Base-by-base conservation (phyloP, 2,329 filamentous ascomycete species). In the Ceratocystis alfenasii region DNA sequence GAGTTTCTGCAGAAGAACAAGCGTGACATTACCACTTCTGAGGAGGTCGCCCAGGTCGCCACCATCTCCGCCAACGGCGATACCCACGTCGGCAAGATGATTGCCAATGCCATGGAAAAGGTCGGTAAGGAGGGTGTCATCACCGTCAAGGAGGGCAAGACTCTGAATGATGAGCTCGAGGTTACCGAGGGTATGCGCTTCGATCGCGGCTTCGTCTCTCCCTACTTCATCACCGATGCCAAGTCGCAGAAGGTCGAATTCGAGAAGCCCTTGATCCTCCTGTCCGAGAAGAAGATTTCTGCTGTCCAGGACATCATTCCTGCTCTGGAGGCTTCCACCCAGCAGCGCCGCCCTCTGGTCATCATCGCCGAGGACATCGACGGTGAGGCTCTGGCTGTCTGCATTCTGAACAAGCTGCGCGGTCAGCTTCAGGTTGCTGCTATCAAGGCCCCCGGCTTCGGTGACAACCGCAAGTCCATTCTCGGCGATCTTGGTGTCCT, bases 221-320 rank as follows among this genome's bases (percentile, higher is more conserved):
- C 94, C 72, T 99, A 99, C 87, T 99, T 99, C 84, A 99, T 99
- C 82, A 99, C 94, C 81, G 94, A 99, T 75, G 81, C 91, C 84
- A 99, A 99, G 87, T 78, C 92, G 68, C 91, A 95, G 78, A 99
- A 99, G 87, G 92, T 97, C 67, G 94, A 99, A 81, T 99, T 99
- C 71, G 94, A 99, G 87, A 97, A 99, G 85, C 94, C 94, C 70
- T 80, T 99, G 75, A 94, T 99, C 76, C 89, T 99, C 63, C 89
- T 99, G 66, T 97, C 94, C 7, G 94, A 99, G 86, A 97, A 96
- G 89, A 99, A 99, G 87, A 99, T 99, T 79, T 99, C 94, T 64
- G 90, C 92, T 68, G 94, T 97, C 68, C 93, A 97, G 81, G 94
- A 99, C 78, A 97, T 99, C 75, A 93, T 99, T 74, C 94, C 94